Conservation (phyloP, 1,139 yeast genomes). For the Hanseniaspora sp. region DNA sequence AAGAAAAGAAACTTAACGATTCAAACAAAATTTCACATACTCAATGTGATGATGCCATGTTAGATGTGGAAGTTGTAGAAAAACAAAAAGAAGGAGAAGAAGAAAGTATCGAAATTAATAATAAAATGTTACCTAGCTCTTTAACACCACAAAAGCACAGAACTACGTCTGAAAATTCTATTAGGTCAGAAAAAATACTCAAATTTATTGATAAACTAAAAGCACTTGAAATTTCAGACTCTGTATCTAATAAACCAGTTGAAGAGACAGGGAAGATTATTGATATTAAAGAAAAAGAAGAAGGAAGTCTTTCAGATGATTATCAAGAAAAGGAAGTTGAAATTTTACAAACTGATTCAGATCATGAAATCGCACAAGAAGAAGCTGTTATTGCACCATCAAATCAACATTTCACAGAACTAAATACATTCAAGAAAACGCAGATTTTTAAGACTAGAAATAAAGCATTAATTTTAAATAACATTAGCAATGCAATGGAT, state of each 20-base stretch:
- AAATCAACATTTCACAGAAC: too few relatives aligned
- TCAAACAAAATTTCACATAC: too few relatives aligned
- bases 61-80: too few relatives aligned
- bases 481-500: background rate
- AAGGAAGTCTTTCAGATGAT: background rate
- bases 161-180: background rate
- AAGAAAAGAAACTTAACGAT: too few relatives aligned
- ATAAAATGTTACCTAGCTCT: too few relatives aligned
- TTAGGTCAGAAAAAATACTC: background rate
- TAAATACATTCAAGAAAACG: too few relatives aligned
- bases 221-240: background rate
- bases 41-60: too few relatives aligned
- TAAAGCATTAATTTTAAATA: background rate
- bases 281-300: background rate
- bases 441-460: background rate
- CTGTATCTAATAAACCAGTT: background rate
- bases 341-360: background rate
- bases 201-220: background rate
- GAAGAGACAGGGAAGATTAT: background rate
- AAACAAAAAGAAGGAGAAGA: too few relatives aligned
- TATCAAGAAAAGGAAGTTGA: background rate
- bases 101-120: too few relatives aligned
- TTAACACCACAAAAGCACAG: too few relatives aligned
- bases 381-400: too few relatives aligned
- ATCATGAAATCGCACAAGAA: background rate